Base-by-base conservation (phyloP, 345 rosid genomes). In the Ailanthus altissimus region DNA sequence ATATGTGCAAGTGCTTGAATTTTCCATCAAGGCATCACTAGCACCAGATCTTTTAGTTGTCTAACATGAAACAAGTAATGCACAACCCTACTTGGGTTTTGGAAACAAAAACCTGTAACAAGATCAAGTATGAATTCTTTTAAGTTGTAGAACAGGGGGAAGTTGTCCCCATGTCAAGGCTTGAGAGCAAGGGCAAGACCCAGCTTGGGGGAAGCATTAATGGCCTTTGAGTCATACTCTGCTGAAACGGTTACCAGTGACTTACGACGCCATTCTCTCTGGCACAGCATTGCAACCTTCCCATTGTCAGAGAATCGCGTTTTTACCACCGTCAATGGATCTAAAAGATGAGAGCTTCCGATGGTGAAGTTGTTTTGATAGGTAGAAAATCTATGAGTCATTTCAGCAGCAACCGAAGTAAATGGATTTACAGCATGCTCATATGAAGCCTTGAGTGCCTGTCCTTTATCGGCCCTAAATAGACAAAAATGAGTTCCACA, bases 251-350 rank as follows among this genome's bases (percentile, higher is more conserved):
- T 93, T 28, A 90, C 47, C 25, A 86, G 84, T 2, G 98, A 93
- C 72, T 88, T 91, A 0, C 92, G 92, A 84, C 97, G 89, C 98
- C 98, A 93, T 77, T 89, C 94, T 40, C 80, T 88, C 79, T 93
- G 94, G 72, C 81, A 85, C 16, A 87, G 85, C 86, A 90, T 77
- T 18, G 89, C 94, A 72, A 82, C 86, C 85, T 83, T 91, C 45
- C 97, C 97, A 18, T 59, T 88, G 84, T 86, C 78, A 5, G 90
- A 88, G 38, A 90, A 77, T 49, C 94, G 84, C 0, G 94, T 75
- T 80, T 91, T 91, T 45, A 93, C 84, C 38, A 81, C 75, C 9
- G 97, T 93, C 10, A 85, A 67, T 8, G 88, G 89, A 83, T 91
- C 87, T 62, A 90, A 42, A 1, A 58, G 79, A 82, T 90, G 92